These are phyloP conservation scores for Prunella vulgaris DNA, from an alignment of 257 asterid species.

Conservation along the genomic window DNA sequence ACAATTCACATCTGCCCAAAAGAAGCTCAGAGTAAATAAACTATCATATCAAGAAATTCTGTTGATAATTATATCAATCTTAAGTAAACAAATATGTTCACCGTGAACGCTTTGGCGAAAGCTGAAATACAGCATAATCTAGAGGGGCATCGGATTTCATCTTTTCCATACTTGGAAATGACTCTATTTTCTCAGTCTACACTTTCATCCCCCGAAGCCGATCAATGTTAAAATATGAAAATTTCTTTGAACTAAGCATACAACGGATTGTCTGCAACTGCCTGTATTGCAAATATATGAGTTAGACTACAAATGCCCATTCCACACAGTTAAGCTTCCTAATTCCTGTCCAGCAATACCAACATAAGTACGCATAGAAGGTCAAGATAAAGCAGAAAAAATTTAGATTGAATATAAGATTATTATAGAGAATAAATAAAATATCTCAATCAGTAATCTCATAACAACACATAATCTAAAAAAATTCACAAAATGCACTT, in stretches of 20 bases:
- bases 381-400: background rate
- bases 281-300: background rate
- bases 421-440: background rate
- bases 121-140: slow-evolving; percentile 87
- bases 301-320: background rate
- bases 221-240: background rate
- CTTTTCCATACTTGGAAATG: slow-evolving; percentile 29
- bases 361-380: background rate
- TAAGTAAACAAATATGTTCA: slow-evolving; percentile 18
- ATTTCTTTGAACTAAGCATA: background rate
- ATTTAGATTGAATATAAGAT: background rate
- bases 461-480: slow-evolving; percentile 9
- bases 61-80: slow-evolving; percentile 7
- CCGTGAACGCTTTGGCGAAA: slow-evolving; percentile 80
- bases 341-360: background rate
- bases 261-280: slow-evolving; percentile 13
- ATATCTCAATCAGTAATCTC: slow-evolving; percentile 18
- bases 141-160: slow-evolving; percentile 68
- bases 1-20: slow-evolving; percentile 75
- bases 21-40: slow-evolving; percentile 13
- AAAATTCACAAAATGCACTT: slow-evolving; percentile 14
- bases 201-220: slow-evolving; percentile 20
- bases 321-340: background rate
- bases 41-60: background rate
- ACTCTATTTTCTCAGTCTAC: slow-evolving; percentile 15